A percentile compares a stretch with the other conserved stretches of the same genome.
Conservation (phyloP, 2,329 filamentous ascomycete genomes). For the Aspergillus sojae region DNA sequence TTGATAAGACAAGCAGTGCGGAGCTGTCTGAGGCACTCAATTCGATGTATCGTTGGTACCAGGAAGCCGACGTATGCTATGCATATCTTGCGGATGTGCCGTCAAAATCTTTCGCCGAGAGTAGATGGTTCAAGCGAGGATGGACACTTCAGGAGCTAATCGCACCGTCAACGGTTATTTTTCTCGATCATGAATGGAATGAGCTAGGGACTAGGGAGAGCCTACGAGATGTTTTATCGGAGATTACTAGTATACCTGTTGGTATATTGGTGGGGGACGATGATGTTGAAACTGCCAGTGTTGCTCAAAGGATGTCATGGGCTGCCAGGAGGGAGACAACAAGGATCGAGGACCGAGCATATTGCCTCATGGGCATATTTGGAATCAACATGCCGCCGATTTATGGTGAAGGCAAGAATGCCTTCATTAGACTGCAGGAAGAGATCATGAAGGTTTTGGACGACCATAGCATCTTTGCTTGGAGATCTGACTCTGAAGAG, state of each 20-base stretch:
- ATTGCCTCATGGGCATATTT: slow-evolving; percentile 51
- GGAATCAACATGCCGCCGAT: slow-evolving; percentile 48
- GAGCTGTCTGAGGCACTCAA: slow-evolving; percentile 1
- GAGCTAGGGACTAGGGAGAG: neutral
- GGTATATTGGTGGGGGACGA: neutral
- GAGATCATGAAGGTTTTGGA: slow-evolving; percentile 16
- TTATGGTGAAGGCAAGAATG: slow-evolving; percentile 41
- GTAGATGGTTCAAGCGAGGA: slow-evolving; percentile 6
- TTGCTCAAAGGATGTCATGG: slow-evolving; percentile 48
- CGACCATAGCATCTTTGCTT: slow-evolving; percentile 21
- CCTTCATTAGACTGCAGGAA: slow-evolving; percentile 25
- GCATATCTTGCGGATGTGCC: neutral
- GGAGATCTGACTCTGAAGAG: neutral
- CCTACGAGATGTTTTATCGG: neutral
- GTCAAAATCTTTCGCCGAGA: neutral
- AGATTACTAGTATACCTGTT: neutral
- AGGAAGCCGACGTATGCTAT: slow-evolving; percentile 2
- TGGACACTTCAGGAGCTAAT: slow-evolving; percentile 7
- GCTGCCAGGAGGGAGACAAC: slow-evolving; percentile 38
- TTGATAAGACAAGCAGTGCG: slow-evolving; percentile 4
- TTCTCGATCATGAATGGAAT: neutral
- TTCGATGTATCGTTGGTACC: neutral
- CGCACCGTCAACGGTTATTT: neutral
- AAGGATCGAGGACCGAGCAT: slow-evolving; percentile 46
- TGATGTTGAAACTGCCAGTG: slow-evolving; percentile 1